Base-by-base conservation (phyloP, 148 eudicot species). In the Beta vulgaris region DNA sequence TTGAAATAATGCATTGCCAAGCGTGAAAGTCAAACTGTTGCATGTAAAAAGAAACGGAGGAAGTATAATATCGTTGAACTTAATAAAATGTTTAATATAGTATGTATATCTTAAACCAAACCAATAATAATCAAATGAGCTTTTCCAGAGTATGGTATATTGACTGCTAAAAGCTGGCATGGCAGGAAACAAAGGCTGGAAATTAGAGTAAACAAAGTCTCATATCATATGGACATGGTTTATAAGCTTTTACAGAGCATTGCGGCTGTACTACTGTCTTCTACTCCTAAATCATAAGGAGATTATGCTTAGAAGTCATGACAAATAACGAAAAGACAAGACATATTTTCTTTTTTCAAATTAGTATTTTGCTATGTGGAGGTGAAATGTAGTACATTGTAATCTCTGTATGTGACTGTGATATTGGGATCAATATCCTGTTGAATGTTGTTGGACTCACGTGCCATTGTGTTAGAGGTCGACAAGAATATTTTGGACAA, bases 191-290 rank as follows among this genome's bases (percentile, higher is more conserved):
- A 51, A 48, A 48, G 21, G 21, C 21, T 3, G 53, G 18, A 48
- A 48, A 25, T 51, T 51, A 6, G n/a, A 51, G 57, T 51, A 9
- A 43, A 43, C 48, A 43, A 43, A 9, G 13, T 43, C 15, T 43
- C 48, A 43, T 43, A 4, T 19, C 25, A 19, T 51, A 51, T 51
- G 57, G 7, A 10, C 25, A 43, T 39, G n/a, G n/a, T n/a, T n/a
- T n/a, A n/a, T n/a, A n/a, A 44, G 23, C 55, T 23, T 15, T 31
- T 60, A 36, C 37, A 60, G 64, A 12, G n/a, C 64, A 16, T 60
- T 31, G 64, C 64, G 64, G 64, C 64, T 60, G 64, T 60, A 60
- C 21, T 31, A 31, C 16, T 60, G 21, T 60, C 64, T 15, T 29
- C 25, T 55, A 25, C 18, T 14, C 19, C 53, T 55, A 25, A 1